phyloP scores from a whole-genome alignment of 2,329 filamentous ascomycete species.

The Anthostomella pinea region DNA sequence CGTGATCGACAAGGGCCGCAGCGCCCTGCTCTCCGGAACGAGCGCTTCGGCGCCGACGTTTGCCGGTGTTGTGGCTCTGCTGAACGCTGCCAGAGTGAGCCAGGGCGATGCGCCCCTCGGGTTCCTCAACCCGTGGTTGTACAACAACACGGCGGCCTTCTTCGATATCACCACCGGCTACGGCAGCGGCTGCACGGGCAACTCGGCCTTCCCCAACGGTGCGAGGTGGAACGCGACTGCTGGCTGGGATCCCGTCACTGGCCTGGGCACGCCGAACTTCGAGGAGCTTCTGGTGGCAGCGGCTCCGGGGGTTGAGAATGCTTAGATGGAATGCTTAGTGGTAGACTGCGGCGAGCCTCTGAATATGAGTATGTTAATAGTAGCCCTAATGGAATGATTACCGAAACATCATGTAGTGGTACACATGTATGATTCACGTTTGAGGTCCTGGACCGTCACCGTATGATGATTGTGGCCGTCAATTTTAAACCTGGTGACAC shows the following conservation, averaged over 20 bases:
- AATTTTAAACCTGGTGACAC: no score
- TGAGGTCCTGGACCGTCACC: no score
- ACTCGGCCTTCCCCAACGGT: constrained; percentile 24
- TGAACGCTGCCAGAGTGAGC: constrained; percentile 40
- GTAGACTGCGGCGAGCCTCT: no score
- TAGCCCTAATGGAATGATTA: no score
- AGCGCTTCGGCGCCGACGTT: constrained; percentile 39
- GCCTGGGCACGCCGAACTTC: constrained; percentile 32
- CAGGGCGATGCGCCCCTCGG: constrained; percentile 33
- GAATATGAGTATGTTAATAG: no score
- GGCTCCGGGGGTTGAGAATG: constrained; percentile 26
- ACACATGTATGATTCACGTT: no score
- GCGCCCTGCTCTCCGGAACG: constrained; percentile 27
- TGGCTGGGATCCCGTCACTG: constrained; percentile 32
- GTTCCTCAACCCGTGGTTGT: constrained; percentile 32
- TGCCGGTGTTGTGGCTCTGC: constrained; percentile 38
- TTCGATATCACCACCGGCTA: constrained; percentile 30
- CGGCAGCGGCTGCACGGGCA: constrained; percentile 24
- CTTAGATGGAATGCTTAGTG: constrained; percentile 10
- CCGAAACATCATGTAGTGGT: no score
- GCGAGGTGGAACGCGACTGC: constrained; percentile 30
- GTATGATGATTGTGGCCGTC: no score
- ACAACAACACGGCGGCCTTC: constrained; percentile 30
- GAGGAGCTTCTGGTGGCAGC: constrained; percentile 26
- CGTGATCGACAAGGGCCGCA: constrained; percentile 29